Percentiles rank a stretch among this genome's conserved stretches.
phyloP scores from a whole-genome alignment of 768 basidiomycete genomes.

The Rubroboletus satanas region DNA sequence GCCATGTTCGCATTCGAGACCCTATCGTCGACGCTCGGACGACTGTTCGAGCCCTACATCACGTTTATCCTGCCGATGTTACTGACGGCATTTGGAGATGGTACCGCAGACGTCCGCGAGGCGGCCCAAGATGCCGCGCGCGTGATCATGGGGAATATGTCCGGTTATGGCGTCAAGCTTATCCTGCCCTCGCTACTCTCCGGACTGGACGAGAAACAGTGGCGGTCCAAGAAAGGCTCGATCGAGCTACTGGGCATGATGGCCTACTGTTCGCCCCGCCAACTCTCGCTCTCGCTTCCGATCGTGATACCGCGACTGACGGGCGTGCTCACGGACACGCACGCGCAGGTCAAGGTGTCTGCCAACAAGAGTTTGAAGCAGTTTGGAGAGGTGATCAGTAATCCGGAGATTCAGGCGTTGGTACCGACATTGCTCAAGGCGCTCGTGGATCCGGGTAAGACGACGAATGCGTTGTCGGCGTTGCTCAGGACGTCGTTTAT shows the following conservation, averaged over 20 bases:
- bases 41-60: constrained; percentile 92
- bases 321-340: constrained; percentile 92
- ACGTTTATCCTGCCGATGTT: constrained; percentile 80
- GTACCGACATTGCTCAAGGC: constrained; percentile 91
- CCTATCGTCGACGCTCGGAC: constrained; percentile 77
- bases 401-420: constrained; percentile 92
- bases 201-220: constrained; percentile 96
- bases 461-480: constrained; percentile 75
- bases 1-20: constrained; percentile 96
- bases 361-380: constrained; percentile 96
- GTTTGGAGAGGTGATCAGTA: constrained; percentile 97
- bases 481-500: constrained; percentile 93
- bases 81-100: constrained; percentile 82
- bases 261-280: constrained; percentile 96
- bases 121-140: constrained; percentile 89
- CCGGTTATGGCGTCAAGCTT: constrained; percentile 92
- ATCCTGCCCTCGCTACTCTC: constrained; percentile 86
- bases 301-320: constrained; percentile 97
- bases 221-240: constrained; percentile 96
- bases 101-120: constrained; percentile 83
- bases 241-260: constrained; percentile 97
- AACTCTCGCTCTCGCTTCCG: constrained; percentile 90
- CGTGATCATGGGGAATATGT: constrained; percentile 93
- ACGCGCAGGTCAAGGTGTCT: constrained; percentile 88
- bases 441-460: constrained; percentile 91